Percentiles rank a stretch among this genome's conserved stretches.
Conservation (phyloP, 805 yeast species). For the Ogataea populi-albae region DNA sequence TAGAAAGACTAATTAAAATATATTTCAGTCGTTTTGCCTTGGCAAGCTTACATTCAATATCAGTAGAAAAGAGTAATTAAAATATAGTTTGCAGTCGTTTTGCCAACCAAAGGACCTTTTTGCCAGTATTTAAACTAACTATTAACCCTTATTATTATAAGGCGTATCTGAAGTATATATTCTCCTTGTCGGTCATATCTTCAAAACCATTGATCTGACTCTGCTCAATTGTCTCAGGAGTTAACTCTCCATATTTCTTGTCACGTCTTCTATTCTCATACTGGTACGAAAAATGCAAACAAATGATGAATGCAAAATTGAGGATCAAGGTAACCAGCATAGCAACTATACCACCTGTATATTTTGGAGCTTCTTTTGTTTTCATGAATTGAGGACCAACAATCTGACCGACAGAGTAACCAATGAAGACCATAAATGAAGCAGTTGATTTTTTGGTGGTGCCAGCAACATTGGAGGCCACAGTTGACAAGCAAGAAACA, state of each 20-base stretch:
- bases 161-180: slow-evolving; percentile 50
- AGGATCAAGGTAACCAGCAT: slow-evolving; percentile 38
- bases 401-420: slow-evolving; percentile 53
- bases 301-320: slow-evolving; percentile 18
- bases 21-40: too few species aligned
- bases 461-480: slow-evolving; percentile 52
- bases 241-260: slow-evolving; percentile 27
- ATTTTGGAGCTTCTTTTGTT: slow-evolving; percentile 47
- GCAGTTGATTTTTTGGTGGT: slow-evolving; percentile 53
- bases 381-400: slow-evolving; percentile 63
- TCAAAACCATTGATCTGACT: slow-evolving; percentile 45
- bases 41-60: too few species aligned
- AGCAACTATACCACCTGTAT: slow-evolving; percentile 55
- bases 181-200: slow-evolving; percentile 59
- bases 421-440: slow-evolving; percentile 52
- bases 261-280: slow-evolving; percentile 51
- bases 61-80: too few species aligned
- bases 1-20: too few species aligned
- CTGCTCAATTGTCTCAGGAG: slow-evolving; percentile 18
- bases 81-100: too few species aligned
- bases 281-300: slow-evolving; percentile 16
- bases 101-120: too few species aligned
- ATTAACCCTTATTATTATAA: too few species aligned
- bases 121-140: too few species aligned
- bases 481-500: slow-evolving; percentile 15